Evolutionary conservation across 257 asterid species (phyloP).

Genomic region (Rhazya stricta): DNA sequence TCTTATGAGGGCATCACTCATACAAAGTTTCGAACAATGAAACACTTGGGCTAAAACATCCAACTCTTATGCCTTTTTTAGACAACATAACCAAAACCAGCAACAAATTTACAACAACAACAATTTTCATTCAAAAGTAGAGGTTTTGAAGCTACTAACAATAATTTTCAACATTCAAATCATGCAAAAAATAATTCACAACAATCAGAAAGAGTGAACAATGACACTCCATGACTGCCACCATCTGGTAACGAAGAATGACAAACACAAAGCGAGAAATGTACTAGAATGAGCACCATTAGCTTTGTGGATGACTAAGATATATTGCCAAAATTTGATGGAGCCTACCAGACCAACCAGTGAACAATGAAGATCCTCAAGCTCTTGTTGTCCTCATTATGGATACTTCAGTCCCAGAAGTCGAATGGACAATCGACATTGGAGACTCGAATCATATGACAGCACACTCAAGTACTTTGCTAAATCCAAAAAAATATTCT

Average conservation of each 20-base stretch:
- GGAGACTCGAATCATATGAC: background rate
- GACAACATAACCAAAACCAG: background rate
- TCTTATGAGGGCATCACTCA: background rate
- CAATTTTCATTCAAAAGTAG: background rate
- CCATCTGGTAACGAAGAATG: background rate
- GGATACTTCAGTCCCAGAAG: background rate
- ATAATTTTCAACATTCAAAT: background rate
- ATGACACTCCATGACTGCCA: background rate
- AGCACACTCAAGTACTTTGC: no score
- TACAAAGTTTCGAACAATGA: background rate
- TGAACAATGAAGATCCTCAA: background rate
- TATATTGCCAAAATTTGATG: slow-evolving; percentile 1
- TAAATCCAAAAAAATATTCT: no score
- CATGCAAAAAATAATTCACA: background rate
- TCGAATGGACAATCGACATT: background rate
- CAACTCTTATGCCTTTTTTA: background rate
- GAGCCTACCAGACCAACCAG: background rate
- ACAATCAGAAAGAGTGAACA: no score
- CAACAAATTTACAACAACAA: background rate
- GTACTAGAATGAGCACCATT: background rate
- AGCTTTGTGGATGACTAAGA: background rate
- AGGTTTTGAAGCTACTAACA: background rate
- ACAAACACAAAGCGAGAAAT: background rate
- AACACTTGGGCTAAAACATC: no score
- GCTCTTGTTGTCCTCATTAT: background rate